phyloP scores from a whole-genome alignment of 495 filamentous ascomycete genomes.

The Penicillium subrubescens region DNA sequence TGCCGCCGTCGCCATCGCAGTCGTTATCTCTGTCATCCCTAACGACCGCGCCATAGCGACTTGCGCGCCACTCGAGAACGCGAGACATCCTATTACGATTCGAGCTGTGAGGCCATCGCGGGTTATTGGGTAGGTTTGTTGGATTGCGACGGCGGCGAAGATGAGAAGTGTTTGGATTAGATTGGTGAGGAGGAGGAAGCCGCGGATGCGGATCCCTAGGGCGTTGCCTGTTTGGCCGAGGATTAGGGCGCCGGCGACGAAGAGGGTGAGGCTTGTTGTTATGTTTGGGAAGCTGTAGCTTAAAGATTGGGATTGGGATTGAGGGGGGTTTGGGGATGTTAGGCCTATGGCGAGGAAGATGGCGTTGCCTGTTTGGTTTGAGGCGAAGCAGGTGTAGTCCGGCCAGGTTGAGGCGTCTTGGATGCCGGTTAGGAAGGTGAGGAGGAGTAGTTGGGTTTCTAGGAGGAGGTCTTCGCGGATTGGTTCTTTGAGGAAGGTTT shows the following conservation, averaged over 20 bases:
- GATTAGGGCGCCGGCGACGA: slow-evolving; percentile 53
- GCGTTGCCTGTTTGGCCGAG: slow-evolving; percentile 59
- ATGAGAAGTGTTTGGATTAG: slow-evolving; percentile 57
- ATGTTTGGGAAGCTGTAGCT: slow-evolving; percentile 48
- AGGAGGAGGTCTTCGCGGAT: slow-evolving; percentile 26
- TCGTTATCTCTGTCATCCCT: slow-evolving; percentile 62
- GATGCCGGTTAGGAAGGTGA: slow-evolving; percentile 47
- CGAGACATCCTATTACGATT: slow-evolving; percentile 51
- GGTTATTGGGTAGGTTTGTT: slow-evolving; percentile 38
- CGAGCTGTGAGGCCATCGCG: slow-evolving; percentile 39
- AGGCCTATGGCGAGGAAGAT: slow-evolving; percentile 55
- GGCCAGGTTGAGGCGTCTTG: slow-evolving; percentile 63
- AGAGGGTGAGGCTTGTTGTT: slow-evolving; percentile 53
- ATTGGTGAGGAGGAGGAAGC: slow-evolving; percentile 55
- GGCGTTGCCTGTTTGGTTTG: slow-evolving; percentile 68
- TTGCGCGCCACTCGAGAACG: slow-evolving; percentile 59
- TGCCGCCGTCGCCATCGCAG: slow-evolving; percentile 69
- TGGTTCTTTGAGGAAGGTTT: slow-evolving; percentile 16
- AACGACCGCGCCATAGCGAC: slow-evolving; percentile 58
- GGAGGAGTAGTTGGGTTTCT: slow-evolving; percentile 36
- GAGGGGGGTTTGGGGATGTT: slow-evolving; percentile 49
- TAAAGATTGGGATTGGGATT: slow-evolving; percentile 26
- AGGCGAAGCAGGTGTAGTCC: slow-evolving; percentile 65
- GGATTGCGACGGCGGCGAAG: slow-evolving; percentile 50
- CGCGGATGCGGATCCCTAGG: slow-evolving; percentile 49